phyloP scores from a whole-genome alignment of 805 yeast genomes.

The Schwanniomyces sp. region DNA sequence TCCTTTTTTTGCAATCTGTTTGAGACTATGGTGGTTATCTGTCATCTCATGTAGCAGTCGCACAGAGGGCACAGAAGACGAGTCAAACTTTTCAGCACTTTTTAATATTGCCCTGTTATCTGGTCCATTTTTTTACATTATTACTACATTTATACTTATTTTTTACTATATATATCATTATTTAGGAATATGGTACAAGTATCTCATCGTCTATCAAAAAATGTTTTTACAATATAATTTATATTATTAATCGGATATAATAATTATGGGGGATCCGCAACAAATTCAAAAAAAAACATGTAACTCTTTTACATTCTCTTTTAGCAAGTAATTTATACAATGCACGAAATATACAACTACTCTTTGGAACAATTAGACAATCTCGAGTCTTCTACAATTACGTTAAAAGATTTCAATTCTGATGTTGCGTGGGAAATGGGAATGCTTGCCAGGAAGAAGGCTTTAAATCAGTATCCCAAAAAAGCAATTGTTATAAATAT shows the following conservation, averaged over 20 bases:
- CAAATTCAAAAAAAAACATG: not conserved
- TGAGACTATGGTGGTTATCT: not conserved
- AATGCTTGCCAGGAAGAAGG: constrained; percentile 33
- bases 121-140: too few relatives aligned
- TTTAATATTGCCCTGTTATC: too few relatives aligned
- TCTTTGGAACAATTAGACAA: constrained; percentile 17
- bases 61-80: too few relatives aligned
- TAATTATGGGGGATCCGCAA: constrained; percentile 1
- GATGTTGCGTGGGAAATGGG: constrained; percentile 51
- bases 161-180: too few relatives aligned
- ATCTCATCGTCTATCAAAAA: too few relatives aligned
- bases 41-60: too few relatives aligned
- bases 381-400: constrained; percentile 18
- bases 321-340: not conserved
- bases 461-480: constrained; percentile 21
- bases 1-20: not conserved
- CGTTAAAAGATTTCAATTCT: constrained; percentile 25
- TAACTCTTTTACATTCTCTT: too few relatives aligned
- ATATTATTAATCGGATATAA: not conserved
- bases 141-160: too few relatives aligned
- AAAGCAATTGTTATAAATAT: constrained; percentile 49
- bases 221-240: too few relatives aligned
- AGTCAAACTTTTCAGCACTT: too few relatives aligned
- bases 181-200: too few relatives aligned
- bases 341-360: constrained; percentile 10